Percentiles rank a stretch among this genome's conserved stretches.
Conservation (phyloP, 2,329 filamentous ascomycete species). For the Dactylellina sp. region DNA sequence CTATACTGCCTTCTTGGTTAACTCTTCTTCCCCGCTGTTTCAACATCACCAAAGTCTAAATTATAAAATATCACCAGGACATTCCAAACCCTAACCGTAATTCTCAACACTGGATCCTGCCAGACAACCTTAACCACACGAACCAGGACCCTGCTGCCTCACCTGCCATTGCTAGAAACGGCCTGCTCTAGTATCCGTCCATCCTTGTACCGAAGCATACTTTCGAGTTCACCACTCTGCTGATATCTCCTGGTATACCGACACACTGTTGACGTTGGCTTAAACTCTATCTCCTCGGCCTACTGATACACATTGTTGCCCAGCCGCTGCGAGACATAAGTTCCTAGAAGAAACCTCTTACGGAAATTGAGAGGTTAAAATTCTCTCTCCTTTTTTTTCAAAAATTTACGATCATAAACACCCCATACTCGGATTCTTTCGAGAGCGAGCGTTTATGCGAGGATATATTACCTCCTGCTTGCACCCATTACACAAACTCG, state of each 20-base stretch:
- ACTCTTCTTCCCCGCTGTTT: slow-evolving; percentile 40
- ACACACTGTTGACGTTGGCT: slow-evolving; percentile 24
- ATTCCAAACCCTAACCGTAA: slow-evolving; percentile 15
- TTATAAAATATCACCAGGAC: slow-evolving; percentile 13
- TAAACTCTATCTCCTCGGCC: slow-evolving; percentile 34
- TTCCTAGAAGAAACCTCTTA: slow-evolving; percentile 15
- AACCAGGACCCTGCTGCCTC: slow-evolving; percentile 15
- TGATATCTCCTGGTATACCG: slow-evolving; percentile 10
- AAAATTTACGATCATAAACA: no score
- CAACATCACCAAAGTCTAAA: slow-evolving; percentile 40
- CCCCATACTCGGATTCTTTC: slow-evolving; percentile 11
- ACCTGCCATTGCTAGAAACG: slow-evolving; percentile 40
- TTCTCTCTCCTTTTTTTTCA: background rate
- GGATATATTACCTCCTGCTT: slow-evolving; percentile 21
- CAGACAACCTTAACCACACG: slow-evolving; percentile 8
- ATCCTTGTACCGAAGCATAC: slow-evolving; percentile 32
- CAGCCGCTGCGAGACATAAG: slow-evolving; percentile 21
- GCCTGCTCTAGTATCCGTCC: slow-evolving; percentile 22
- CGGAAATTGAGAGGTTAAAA: background rate
- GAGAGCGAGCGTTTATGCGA: slow-evolving; percentile 35
- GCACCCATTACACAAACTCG: slow-evolving; percentile 16
- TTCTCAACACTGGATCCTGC: background rate
- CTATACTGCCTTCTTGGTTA: slow-evolving; percentile 8
- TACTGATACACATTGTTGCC: slow-evolving; percentile 20
- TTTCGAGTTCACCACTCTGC: background rate